Evolutionary conservation across 2,329 filamentous ascomycete genomes (phyloP).

Genomic region (Macrophomina pseudophaseolina): DNA sequence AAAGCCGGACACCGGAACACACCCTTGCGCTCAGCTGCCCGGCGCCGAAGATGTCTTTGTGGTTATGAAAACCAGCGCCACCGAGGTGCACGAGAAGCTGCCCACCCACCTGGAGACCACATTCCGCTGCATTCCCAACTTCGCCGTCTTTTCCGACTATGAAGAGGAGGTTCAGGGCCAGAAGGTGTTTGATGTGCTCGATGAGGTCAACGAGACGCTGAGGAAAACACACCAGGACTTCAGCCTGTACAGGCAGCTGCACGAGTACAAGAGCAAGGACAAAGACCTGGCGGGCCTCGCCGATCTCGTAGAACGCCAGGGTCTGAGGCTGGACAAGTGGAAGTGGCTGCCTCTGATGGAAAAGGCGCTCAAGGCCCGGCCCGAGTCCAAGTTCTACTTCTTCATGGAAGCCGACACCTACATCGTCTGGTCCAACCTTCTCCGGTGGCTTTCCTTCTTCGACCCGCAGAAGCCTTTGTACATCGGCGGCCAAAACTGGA

Average conservation of each 20-base stretch:
- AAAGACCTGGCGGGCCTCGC: constrained; percentile 42
- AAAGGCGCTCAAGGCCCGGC: constrained; percentile 46
- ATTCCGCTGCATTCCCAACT: constrained; percentile 61
- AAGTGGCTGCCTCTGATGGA: constrained; percentile 63
- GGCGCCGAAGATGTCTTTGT: constrained; percentile 60
- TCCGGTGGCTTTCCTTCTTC: constrained; percentile 12
- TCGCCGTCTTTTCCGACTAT: constrained; percentile 63
- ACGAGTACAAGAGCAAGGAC: constrained; percentile 51
- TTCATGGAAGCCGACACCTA: constrained; percentile 27
- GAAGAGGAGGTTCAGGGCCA: constrained; percentile 59
- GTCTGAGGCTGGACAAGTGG: constrained; percentile 59
- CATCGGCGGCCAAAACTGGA: constrained; percentile 24
- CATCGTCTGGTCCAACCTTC: constrained; percentile 23
- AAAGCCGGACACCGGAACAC: background rate
- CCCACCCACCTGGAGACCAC: constrained; percentile 64
- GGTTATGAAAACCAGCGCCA: constrained; percentile 64
- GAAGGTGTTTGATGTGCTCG: constrained; percentile 56
- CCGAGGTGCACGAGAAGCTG: constrained; percentile 62
- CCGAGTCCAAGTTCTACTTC: constrained; percentile 24
- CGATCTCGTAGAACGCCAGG: background rate
- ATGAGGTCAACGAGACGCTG: constrained; percentile 47
- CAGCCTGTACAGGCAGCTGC: constrained; percentile 57
- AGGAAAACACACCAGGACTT: constrained; percentile 55
- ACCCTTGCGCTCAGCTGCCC: constrained; percentile 38
- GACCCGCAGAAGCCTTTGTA: constrained; percentile 21